phyloP scores from a whole-genome alignment of 2,329 filamentous ascomycete species.

The Zymoseptoria crescenta region DNA sequence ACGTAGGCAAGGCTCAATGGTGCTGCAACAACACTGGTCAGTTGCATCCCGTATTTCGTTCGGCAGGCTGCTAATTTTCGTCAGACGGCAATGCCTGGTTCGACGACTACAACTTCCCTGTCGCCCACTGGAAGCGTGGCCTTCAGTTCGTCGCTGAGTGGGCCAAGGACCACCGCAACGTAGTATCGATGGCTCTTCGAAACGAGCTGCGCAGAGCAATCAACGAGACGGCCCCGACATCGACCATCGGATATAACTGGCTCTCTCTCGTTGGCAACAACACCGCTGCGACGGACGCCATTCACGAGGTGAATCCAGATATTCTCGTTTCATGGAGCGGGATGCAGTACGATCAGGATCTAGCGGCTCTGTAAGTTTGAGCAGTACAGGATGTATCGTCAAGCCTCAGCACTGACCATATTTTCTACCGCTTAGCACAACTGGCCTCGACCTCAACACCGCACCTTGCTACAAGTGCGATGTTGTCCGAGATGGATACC shows the following conservation, averaged over 20 bases:
- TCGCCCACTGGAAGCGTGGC: conserved; percentile 19
- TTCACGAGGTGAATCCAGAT: conserved; percentile 18
- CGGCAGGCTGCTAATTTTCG: not conserved
- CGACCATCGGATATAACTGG: conserved; percentile 20
- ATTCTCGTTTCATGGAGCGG: conserved; percentile 20
- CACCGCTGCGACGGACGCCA: conserved; percentile 20
- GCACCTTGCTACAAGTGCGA: conserved; percentile 36
- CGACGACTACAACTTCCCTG: conserved; percentile 28
- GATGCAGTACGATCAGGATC: conserved; percentile 21
- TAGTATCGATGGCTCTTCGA: conserved; percentile 21
- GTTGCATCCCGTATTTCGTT: not conserved
- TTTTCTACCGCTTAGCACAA: conserved; percentile 16
- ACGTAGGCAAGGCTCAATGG: conserved; percentile 52
- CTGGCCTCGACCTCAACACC: conserved; percentile 30
- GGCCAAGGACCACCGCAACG: conserved; percentile 19
- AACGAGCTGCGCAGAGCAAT: conserved; percentile 20
- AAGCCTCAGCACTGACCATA: not conserved
- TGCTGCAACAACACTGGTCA: conserved; percentile 42
- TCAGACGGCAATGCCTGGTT: conserved; percentile 54
- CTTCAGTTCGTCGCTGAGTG: conserved; percentile 18
- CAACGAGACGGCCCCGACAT: conserved; percentile 14
- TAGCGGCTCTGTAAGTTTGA: conserved; percentile 17
- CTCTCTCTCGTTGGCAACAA: conserved; percentile 19
- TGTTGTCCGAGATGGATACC: conserved; percentile 35
- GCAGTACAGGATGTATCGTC: not conserved